Conservation (phyloP, 169 alveolate genomes). For the Hammondia hammondi region DNA sequence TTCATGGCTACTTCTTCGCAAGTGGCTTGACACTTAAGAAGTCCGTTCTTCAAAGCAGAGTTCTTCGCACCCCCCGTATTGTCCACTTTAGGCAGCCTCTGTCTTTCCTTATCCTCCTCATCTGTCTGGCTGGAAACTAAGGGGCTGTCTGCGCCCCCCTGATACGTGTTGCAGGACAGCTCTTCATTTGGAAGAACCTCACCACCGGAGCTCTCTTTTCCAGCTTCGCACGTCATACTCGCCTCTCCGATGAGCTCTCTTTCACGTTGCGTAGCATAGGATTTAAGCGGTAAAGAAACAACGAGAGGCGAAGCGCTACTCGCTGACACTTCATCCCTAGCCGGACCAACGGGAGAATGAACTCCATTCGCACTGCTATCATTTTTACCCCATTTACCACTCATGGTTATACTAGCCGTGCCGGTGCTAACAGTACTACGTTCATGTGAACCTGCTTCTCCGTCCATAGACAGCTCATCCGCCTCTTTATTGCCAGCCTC, state of each 20-base stretch:
- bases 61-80: not conserved
- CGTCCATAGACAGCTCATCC: not conserved
- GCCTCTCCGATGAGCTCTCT: not conserved
- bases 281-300: not conserved
- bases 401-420: no score
- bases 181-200: not conserved
- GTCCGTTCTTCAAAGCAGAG: not conserved
- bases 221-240: not conserved
- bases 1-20: conserved; percentile 40
- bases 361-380: no score
- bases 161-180: not conserved
- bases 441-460: not conserved
- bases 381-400: not conserved
- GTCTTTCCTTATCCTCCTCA: not conserved
- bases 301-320: not conserved
- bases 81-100: not conserved
- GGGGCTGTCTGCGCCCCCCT: not conserved
- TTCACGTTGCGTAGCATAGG: not conserved
- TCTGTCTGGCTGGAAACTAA: not conserved
- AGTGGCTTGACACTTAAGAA: not conserved
- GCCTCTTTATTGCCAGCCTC: not conserved
- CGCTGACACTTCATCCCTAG: no score
- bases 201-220: not conserved
- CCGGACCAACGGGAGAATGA: no score
- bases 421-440: not conserved